These are phyloP conservation scores for Floccularia luteovirens DNA, from an alignment of 768 basidiomycete genomes.

Conservation along the genomic window DNA sequence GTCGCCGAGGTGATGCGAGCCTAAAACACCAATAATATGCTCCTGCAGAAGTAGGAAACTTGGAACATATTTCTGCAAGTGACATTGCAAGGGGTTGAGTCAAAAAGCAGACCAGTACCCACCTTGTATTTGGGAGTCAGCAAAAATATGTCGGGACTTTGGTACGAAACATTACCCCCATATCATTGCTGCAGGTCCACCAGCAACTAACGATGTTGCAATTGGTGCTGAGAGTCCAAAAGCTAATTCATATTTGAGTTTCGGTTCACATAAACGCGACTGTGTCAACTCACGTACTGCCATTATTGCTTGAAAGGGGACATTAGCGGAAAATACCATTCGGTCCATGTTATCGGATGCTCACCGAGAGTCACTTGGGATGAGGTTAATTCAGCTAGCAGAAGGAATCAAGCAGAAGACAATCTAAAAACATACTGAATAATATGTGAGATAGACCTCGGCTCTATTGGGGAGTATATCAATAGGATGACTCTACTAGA, in stretches of 20 bases:
- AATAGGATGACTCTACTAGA: neutral
- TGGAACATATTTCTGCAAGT: slow-evolving; percentile 50
- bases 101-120: slow-evolving; percentile 41
- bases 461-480: slow-evolving; percentile 19
- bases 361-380: slow-evolving; percentile 42
- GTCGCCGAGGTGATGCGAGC: slow-evolving; percentile 42
- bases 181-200: slow-evolving; percentile 49
- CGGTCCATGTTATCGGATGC: slow-evolving; percentile 9
- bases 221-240: slow-evolving; percentile 51
- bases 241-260: slow-evolving; percentile 21
- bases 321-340: slow-evolving; percentile 4
- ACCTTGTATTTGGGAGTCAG: slow-evolving; percentile 20
- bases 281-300: slow-evolving; percentile 43
- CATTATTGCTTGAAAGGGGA: slow-evolving; percentile 37
- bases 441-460: slow-evolving; percentile 45
- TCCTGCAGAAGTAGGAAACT: slow-evolving; percentile 55
- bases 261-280: neutral
- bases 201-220: slow-evolving; percentile 44
- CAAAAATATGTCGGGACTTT: neutral
- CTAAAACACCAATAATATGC: slow-evolving; percentile 65
- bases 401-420: neutral
- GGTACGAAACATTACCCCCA: slow-evolving; percentile 38
- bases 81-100: slow-evolving; percentile 44
- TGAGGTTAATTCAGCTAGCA: slow-evolving; percentile 1
- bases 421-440: slow-evolving; percentile 41